These are phyloP conservation scores for Colletotrichum chlorophyti DNA, from an alignment of 2,329 filamentous ascomycete genomes.

Conservation along the genomic window DNA sequence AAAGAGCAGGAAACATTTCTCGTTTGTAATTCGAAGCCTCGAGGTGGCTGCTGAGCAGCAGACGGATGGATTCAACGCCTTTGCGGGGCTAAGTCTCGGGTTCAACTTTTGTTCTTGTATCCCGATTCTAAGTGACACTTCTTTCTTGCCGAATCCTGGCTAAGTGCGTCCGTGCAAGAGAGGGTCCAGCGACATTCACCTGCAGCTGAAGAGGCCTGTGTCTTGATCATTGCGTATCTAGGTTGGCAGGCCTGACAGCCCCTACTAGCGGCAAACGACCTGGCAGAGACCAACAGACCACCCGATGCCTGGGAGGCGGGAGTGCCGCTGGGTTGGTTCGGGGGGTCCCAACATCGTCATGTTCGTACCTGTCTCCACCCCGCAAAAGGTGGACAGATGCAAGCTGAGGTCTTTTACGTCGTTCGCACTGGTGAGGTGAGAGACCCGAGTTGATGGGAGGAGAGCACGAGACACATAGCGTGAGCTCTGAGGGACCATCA, in stretches of 20 bases:
- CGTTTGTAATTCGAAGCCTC: no score
- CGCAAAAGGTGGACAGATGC: not conserved
- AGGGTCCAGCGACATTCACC: slow-evolving; percentile 9
- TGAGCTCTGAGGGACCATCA: not conserved
- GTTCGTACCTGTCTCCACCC: not conserved
- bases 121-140: not conserved
- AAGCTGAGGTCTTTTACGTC: not conserved
- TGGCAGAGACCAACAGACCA: not conserved
- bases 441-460: not conserved
- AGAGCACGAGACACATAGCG: not conserved
- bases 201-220: slow-evolving; percentile 20
- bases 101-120: not conserved
- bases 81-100: no score
- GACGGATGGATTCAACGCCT: no score
- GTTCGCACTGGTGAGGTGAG: not conserved
- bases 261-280: not conserved
- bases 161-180: not conserved
- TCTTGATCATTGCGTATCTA: slow-evolving; percentile 3
- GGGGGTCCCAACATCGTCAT: not conserved
- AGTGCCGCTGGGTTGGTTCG: not conserved
- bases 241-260: slow-evolving; percentile 2
- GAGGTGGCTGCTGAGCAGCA: no score
- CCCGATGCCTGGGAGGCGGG: not conserved
- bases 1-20: no score
- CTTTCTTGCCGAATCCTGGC: not conserved